A percentile compares a stretch with the other conserved stretches of the same genome.
Evolutionary conservation across 805 yeast genomes (phyloP).

Genomic region (Candida loeiensis): DNA sequence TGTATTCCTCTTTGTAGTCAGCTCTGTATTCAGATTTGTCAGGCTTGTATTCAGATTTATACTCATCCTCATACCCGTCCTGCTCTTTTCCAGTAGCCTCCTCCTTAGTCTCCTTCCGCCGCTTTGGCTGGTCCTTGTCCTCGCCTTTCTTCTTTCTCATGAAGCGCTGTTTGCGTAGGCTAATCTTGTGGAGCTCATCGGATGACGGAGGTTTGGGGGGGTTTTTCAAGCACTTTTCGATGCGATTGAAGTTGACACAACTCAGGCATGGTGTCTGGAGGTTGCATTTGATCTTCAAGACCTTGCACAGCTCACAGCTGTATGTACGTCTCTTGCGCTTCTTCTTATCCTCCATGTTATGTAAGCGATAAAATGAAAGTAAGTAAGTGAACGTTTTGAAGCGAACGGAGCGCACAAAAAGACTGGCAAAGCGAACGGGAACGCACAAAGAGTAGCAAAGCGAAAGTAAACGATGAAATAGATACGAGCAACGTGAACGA

Average conservation of each 20-base stretch:
- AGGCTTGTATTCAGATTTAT: no score
- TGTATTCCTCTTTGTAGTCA: no score
- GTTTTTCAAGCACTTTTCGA: slow-evolving; percentile 33
- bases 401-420: no score
- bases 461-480: no score
- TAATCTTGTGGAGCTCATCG: slow-evolving; percentile 31
- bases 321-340: slow-evolving; percentile 48
- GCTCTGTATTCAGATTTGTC: no score
- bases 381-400: no score
- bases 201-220: slow-evolving; percentile 47
- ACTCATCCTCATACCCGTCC: no score
- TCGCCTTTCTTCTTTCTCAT: slow-evolving; percentile 8
- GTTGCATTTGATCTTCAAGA: slow-evolving; percentile 53
- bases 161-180: slow-evolving; percentile 26
- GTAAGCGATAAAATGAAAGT: no score
- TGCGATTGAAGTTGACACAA: slow-evolving; percentile 38
- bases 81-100: neutral
- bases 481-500: no score
- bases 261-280: slow-evolving; percentile 45
- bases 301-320: slow-evolving; percentile 54
- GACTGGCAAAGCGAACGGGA: no score
- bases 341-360: slow-evolving; percentile 10
- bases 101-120: neutral
- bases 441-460: no score
- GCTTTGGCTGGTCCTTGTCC: neutral